A percentile compares a stretch with the other conserved stretches of the same genome.
Evolutionary conservation across 805 yeast species (phyloP).

Genomic region (Candida namnaoensis): DNA sequence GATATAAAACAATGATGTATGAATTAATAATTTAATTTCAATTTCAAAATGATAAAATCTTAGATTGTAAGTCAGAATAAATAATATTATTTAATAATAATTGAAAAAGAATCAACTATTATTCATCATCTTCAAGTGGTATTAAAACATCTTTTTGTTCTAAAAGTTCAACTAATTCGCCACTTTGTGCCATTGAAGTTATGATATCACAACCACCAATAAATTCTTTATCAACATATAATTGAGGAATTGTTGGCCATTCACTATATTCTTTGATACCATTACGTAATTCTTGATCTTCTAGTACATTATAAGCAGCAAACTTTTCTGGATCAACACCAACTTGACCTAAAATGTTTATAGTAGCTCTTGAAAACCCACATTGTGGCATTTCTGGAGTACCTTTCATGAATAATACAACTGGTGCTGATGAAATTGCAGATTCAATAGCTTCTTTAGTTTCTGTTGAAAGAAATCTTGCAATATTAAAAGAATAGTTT

Average conservation of each 20-base stretch:
- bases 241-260: constrained; percentile 99
- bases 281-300: constrained; percentile 87
- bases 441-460: constrained; percentile 76
- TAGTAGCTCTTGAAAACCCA: constrained; percentile 94
- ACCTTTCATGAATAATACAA: constrained; percentile 96
- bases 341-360: constrained; percentile 87
- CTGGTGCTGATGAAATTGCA: constrained; percentile 86
- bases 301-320: constrained; percentile 94
- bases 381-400: constrained; percentile 97
- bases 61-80: too few species aligned
- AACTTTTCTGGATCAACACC: constrained; percentile 96
- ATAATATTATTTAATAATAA: neutral
- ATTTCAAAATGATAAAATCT: too few species aligned
- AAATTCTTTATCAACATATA: constrained; percentile 84
- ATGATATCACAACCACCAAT: constrained; percentile 97
- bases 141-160: constrained; percentile 74
- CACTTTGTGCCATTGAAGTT: constrained; percentile 81
- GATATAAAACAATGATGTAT: too few species aligned
- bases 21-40: too few species aligned
- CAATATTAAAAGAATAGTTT: too few species aligned
- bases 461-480: constrained; percentile 61
- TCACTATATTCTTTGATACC: constrained; percentile 93
- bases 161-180: constrained; percentile 82
- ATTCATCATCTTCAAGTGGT: constrained; percentile 59
- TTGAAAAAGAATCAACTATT: neutral